phyloP scores from a whole-genome alignment of 2,329 filamentous ascomycete genomes.

The Cadophora gregata region DNA sequence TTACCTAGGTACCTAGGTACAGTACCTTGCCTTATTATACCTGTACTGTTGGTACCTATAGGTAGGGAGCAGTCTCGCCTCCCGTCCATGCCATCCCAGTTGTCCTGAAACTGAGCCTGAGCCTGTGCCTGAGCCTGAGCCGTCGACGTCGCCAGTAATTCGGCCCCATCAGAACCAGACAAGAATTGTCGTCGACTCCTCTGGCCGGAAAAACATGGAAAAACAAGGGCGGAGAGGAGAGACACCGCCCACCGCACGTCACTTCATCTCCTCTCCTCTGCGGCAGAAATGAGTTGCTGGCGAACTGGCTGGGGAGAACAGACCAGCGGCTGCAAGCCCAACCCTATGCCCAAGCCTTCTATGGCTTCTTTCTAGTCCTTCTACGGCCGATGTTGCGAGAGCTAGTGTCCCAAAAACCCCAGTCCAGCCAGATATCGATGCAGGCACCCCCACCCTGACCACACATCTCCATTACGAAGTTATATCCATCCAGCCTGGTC shows the following conservation, averaged over 20 bases:
- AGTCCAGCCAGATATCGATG: background rate
- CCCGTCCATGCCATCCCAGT: slow-evolving; percentile 25
- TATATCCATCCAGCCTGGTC: background rate
- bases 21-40: no score
- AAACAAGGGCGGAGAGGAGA: background rate
- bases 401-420: slow-evolving; percentile 19
- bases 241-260: background rate
- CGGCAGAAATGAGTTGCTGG: background rate
- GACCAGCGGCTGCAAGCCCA: background rate
- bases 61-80: no score
- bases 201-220: slow-evolving; percentile 8
- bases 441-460: background rate
- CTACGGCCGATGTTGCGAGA: slow-evolving; percentile 31
- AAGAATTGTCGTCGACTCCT: background rate
- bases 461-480: background rate
- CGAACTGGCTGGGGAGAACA: background rate
- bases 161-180: slow-evolving; percentile 3
- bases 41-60: no score
- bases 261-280: slow-evolving; percentile 1
- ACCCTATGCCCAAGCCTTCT: background rate
- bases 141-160: slow-evolving; percentile 20
- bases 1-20: no score
- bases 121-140: slow-evolving; percentile 36
- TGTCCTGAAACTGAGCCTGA: slow-evolving; percentile 36
- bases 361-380: slow-evolving; percentile 32